Evolutionary conservation across 2,329 filamentous ascomycete genomes (phyloP).

Genomic region (Colletotrichum trifolii): DNA sequence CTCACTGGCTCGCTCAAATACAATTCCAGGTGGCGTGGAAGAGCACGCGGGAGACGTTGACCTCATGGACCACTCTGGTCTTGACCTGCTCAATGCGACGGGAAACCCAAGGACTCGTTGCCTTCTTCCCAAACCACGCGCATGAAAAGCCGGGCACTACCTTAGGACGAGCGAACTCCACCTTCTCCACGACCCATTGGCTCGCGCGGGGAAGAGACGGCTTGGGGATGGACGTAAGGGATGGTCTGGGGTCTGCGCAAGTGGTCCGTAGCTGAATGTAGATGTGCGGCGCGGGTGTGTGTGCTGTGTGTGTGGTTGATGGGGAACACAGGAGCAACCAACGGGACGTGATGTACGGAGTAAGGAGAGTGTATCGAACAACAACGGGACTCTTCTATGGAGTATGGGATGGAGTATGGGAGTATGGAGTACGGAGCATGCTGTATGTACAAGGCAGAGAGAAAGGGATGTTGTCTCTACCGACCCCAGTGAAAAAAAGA

Average conservation of each 20-base stretch:
- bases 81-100: conserved; percentile 13
- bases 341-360: too few relatives aligned
- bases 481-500: conserved; percentile 2
- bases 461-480: too few relatives aligned
- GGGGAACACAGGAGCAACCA: background rate
- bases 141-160: conserved; percentile 18
- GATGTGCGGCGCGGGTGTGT: background rate
- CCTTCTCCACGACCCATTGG: conserved; percentile 33
- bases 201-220: conserved; percentile 28
- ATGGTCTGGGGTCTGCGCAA: conserved; percentile 22
- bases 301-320: background rate
- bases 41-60: conserved; percentile 18
- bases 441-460: too few relatives aligned
- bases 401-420: too few relatives aligned
- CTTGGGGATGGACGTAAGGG: background rate
- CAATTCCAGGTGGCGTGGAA: conserved; percentile 26
- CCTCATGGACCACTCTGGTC: conserved; percentile 23
- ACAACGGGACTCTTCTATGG: too few relatives aligned
- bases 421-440: too few relatives aligned
- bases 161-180: conserved; percentile 18
- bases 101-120: background rate
- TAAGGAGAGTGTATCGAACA: too few relatives aligned
- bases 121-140: conserved; percentile 3
- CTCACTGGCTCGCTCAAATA: conserved; percentile 36
- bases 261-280: background rate